Evolutionary conservation across 805 yeast genomes (phyloP).

Genomic region (Candida suzukii): DNA sequence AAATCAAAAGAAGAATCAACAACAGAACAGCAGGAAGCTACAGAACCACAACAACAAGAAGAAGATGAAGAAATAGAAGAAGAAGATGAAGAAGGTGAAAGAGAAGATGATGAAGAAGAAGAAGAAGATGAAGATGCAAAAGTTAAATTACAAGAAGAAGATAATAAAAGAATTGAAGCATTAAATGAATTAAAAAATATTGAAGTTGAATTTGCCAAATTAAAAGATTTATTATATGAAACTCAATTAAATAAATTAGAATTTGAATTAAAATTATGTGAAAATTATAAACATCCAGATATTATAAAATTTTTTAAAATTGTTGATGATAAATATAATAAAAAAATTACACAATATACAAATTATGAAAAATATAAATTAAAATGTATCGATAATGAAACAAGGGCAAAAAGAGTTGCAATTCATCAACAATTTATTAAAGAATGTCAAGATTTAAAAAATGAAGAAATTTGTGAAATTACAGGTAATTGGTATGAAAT

Average conservation of each 20-base stretch:
- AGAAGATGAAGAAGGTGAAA: conserved; percentile 21
- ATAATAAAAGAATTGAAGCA: conserved; percentile 50
- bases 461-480: conserved; percentile 57
- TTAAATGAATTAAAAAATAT: conserved; percentile 68
- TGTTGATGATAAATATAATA: conserved; percentile 69
- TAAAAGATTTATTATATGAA: conserved; percentile 78
- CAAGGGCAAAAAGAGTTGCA: conserved; percentile 69
- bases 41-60: conserved; percentile 16
- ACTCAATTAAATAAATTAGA: conserved; percentile 73
- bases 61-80: conserved; percentile 17
- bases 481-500: conserved; percentile 89
- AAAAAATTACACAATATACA: conserved; percentile 38
- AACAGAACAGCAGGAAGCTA: conserved; percentile 12
- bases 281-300: conserved; percentile 89
- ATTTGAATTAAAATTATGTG: conserved; percentile 79
- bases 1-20: conserved; percentile 9
- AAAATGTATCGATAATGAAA: conserved; percentile 72
- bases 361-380: conserved; percentile 54
- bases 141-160: conserved; percentile 23
- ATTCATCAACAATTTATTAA: conserved; percentile 80
- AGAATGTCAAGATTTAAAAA: conserved; percentile 58
- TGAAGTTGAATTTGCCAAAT: conserved; percentile 78
- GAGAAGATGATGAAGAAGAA: conserved; percentile 18
- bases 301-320: conserved; percentile 62
- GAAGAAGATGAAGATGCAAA: conserved; percentile 15